Evolutionary conservation across 495 filamentous ascomycete species (phyloP).

Genomic region (Podospora australis): DNA sequence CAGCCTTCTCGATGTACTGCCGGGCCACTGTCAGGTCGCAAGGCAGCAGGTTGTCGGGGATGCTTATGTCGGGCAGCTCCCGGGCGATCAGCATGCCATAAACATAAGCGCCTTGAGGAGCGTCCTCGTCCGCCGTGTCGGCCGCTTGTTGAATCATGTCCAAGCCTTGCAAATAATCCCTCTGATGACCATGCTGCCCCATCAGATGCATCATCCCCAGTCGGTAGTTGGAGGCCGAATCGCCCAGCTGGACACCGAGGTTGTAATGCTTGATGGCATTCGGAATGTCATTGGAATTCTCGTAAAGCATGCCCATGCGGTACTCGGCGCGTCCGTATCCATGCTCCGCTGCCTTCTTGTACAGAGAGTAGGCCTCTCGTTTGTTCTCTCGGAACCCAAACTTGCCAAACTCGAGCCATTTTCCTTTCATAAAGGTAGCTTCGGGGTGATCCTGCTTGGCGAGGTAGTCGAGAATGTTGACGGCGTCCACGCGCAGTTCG

Average conservation of each 20-base stretch:
- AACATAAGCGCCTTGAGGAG: constrained; percentile 93
- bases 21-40: constrained; percentile 69
- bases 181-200: constrained; percentile 81
- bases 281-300: constrained; percentile 80
- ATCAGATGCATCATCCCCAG: constrained; percentile 96
- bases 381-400: constrained; percentile 85
- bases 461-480: constrained; percentile 85
- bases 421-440: constrained; percentile 88
- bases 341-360: constrained; percentile 75
- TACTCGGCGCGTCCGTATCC: constrained; percentile 95
- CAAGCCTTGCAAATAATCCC: constrained; percentile 71
- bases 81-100: constrained; percentile 91
- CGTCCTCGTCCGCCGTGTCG: constrained; percentile 89
- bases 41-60: constrained; percentile 65
- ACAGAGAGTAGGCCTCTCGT: constrained; percentile 84
- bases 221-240: constrained; percentile 92
- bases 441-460: constrained; percentile 89
- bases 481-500: constrained; percentile 76
- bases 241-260: constrained; percentile 64
- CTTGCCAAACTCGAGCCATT: constrained; percentile 98
- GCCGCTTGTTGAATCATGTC: constrained; percentile 77
- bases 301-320: constrained; percentile 96
- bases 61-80: constrained; percentile 78
- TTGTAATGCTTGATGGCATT: constrained; percentile 90
- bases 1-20: constrained; percentile 91